Conservation (phyloP, 169 alveolate species). For the Plasmodium falciparum region DNA sequence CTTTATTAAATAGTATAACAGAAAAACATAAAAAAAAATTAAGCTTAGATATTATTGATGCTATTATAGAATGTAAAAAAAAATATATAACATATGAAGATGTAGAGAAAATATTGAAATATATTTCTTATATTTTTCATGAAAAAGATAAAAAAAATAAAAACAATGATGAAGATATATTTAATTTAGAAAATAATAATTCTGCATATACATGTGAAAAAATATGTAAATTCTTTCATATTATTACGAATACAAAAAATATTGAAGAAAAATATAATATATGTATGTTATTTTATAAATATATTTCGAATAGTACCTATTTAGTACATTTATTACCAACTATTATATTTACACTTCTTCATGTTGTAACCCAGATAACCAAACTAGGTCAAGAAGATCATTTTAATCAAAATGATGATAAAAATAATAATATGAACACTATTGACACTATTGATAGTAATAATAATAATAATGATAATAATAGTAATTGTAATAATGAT, state of each 20-base stretch:
- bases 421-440: neutral
- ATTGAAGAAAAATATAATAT: conserved; percentile 41
- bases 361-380: conserved; percentile 22
- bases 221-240: conserved; percentile 69
- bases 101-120: conserved; percentile 46
- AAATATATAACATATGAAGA: conserved; percentile 27
- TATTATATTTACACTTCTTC: conserved; percentile 24
- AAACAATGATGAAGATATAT: neutral
- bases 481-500: too few species aligned
- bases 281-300: conserved; percentile 40
- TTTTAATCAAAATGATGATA: neutral
- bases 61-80: conserved; percentile 59
- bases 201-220: conserved; percentile 30
- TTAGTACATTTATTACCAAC: conserved; percentile 37
- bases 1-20: conserved; percentile 19
- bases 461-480: neutral
- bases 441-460: too few species aligned
- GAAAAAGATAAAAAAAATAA: conserved; percentile 10
- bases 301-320: conserved; percentile 34
- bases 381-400: neutral
- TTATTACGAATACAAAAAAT: conserved; percentile 46
- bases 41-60: conserved; percentile 56
- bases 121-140: conserved; percentile 47
- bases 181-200: conserved; percentile 43
- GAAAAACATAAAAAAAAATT: conserved; percentile 61